These are phyloP conservation scores for Handroanthus guayacan DNA, from an alignment of 257 asterid genomes.

Conservation along the genomic window DNA sequence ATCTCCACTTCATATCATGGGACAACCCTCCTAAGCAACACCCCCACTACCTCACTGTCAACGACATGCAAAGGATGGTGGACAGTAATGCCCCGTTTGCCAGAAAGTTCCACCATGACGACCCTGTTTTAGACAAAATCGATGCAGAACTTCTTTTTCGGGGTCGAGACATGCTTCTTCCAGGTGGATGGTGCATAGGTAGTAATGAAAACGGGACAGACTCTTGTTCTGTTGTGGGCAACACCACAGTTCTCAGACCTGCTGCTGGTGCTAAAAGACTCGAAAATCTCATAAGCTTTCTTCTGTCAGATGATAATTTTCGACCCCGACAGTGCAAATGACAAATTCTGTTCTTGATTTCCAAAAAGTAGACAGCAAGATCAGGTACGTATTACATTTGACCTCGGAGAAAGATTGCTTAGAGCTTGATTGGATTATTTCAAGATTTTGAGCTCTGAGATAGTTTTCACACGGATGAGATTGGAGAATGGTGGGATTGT, in stretches of 20 bases:
- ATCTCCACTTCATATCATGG: constrained; percentile 95
- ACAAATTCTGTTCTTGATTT: constrained; percentile 29
- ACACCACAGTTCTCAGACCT: constrained; percentile 69
- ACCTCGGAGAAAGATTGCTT: constrained; percentile 29
- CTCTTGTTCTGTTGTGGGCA: constrained; percentile 82
- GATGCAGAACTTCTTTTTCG: constrained; percentile 75
- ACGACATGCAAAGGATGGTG: constrained; percentile 83
- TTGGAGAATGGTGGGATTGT: constrained; percentile 12
- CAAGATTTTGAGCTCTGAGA: constrained; percentile 22
- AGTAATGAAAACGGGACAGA: constrained; percentile 71
- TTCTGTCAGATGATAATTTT: constrained; percentile 67
- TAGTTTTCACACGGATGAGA: constrained; percentile 30
- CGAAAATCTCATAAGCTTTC: constrained; percentile 63
- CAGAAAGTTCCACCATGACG: constrained; percentile 80
- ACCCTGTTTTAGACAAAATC: constrained; percentile 76
- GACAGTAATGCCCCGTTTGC: constrained; percentile 93
- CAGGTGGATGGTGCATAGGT: constrained; percentile 96
- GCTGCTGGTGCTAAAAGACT: constrained; percentile 82
- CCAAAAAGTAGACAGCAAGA: constrained; percentile 25
- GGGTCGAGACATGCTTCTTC: constrained; percentile 70
- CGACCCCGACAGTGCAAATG: constrained; percentile 84
- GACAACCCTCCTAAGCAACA: constrained; percentile 99
- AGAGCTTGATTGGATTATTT: constrained; percentile 16
- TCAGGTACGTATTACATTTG: constrained; percentile 15
- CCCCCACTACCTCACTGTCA: constrained; percentile 75